Evolutionary conservation across 2,329 filamentous ascomycete genomes (phyloP).

Genomic region (Penicillium digitatum): DNA sequence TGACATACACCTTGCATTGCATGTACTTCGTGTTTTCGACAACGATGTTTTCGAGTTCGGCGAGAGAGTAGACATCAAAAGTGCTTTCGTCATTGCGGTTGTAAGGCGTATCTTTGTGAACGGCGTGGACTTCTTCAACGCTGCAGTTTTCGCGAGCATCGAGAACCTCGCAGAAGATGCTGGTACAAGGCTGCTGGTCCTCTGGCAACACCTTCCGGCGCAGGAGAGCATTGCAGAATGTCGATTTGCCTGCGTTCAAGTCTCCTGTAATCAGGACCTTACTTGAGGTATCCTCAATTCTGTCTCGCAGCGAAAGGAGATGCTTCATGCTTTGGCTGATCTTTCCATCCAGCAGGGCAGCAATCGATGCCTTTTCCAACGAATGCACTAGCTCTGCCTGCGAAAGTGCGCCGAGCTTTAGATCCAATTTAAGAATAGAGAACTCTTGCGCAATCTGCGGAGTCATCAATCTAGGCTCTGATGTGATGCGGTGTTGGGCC

Average conservation of each 20-base stretch:
- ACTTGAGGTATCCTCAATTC: constrained; percentile 95
- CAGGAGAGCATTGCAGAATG: constrained; percentile 95
- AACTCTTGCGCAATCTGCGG: constrained; percentile 95
- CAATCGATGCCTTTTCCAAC: constrained; percentile 85
- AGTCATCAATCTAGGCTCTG: constrained; percentile 79
- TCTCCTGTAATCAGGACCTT: constrained; percentile 96
- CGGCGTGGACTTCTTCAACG: constrained; percentile 90
- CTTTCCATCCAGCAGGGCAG: constrained; percentile 85
- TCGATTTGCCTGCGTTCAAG: constrained; percentile 95
- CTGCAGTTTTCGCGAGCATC: constrained; percentile 87
- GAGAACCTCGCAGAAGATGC: constrained; percentile 95
- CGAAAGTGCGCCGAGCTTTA: constrained; percentile 81
- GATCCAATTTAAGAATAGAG: constrained; percentile 87
- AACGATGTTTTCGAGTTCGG: constrained; percentile 82
- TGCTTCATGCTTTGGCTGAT: constrained; percentile 93
- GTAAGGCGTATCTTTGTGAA: constrained; percentile 76
- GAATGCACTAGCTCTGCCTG: constrained; percentile 93
- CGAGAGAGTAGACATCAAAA: constrained; percentile 78
- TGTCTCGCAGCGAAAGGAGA: constrained; percentile 76
- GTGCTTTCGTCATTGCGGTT: constrained; percentile 89
- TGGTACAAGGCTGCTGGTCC: constrained; percentile 96
- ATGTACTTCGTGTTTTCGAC: constrained; percentile 82
- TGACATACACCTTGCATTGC: constrained; percentile 96
- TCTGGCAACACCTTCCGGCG: constrained; percentile 90
- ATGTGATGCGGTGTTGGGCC: constrained; percentile 57